Base-by-base conservation (phyloP, 495 filamentous ascomycete species). In the Xylaria intraflava region DNA sequence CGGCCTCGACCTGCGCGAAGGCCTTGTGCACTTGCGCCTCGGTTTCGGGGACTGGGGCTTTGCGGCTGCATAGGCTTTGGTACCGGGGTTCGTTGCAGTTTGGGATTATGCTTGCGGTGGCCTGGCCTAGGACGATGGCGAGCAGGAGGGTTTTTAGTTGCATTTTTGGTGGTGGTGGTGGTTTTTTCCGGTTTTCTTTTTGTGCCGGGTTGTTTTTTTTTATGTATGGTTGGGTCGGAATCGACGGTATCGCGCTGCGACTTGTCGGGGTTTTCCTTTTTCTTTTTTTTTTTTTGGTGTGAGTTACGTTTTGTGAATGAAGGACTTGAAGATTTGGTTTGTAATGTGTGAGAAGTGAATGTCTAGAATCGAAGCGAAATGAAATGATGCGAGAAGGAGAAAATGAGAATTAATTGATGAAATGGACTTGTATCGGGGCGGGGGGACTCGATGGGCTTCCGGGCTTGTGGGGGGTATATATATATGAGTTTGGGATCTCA, bases 61-160 rank as follows among this genome's bases (percentile, higher is more conserved):
- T 4, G n/a, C 35, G 35, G 14, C 14, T n/a, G 35, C 17, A 9
- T 29, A 9, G 4, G 27, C 27, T 29, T 9, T 29, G 27, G 27
- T 4, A 9, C 4, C 9, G 27, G 4, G 27, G 4, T 4, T 9
- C 4, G 4, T 4, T 29, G 27, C 9, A 9, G 9, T 4, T 29
- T 14, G 51, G 51, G 20, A 54, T 54, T 16, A 48, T 38, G 51
- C 43, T 41, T 6, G 51, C 51, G 33, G 24, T 30, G 26, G 43
- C 9, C 24, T 47, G 35, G 11, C 23, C 38, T 8, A 54, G 44
- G 6, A 53, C 1, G 2, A 14, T 22, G 3, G 42, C 12, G 6
- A 53, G 24, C 22, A 53, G 17, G 8, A 53, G 1, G 1, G 14
- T 41, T 41, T 31, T 0, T 8, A 47, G n/a, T 24, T 54, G 51